phyloP scores from a whole-genome alignment of 129 eudicot species.

The Scalesia atractyloides region DNA sequence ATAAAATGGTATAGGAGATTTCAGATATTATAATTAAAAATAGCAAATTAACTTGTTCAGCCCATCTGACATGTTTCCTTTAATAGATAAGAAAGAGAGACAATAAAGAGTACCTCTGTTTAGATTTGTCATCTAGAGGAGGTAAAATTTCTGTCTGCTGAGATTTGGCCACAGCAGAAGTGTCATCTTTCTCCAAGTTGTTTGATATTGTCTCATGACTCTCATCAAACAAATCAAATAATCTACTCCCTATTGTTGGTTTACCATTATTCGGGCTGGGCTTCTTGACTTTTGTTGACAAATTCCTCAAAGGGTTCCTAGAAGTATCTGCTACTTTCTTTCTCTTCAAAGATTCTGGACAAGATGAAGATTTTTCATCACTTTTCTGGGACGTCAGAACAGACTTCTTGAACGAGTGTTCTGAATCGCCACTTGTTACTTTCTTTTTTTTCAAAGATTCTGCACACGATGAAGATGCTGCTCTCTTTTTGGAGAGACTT shows the following conservation, averaged over 20 bases:
- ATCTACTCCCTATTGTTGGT: slow-evolving; percentile 38
- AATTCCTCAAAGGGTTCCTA: slow-evolving; percentile 32
- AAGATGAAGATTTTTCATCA: slow-evolving; percentile 30
- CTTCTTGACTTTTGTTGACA: slow-evolving; percentile 30
- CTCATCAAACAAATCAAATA: slow-evolving; percentile 19
- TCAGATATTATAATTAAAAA: neutral
- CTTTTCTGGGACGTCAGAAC: slow-evolving; percentile 32
- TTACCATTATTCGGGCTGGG: slow-evolving; percentile 16
- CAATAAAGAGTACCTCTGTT: slow-evolving; percentile 45
- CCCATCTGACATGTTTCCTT: neutral
- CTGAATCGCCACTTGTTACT: slow-evolving; percentile 14
- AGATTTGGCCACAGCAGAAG: slow-evolving; percentile 25
- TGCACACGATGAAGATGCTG: slow-evolving; percentile 19
- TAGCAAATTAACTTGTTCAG: neutral
- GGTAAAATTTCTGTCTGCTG: slow-evolving; percentile 23
- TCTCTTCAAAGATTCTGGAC: slow-evolving; percentile 33
- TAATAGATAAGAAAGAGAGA: neutral
- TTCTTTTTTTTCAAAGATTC: slow-evolving; percentile 42
- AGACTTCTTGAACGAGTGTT: slow-evolving; percentile 36
- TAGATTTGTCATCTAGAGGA: slow-evolving; percentile 54
- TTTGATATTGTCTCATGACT: slow-evolving; percentile 32
- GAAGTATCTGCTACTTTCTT: slow-evolving; percentile 35
- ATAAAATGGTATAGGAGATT: neutral
- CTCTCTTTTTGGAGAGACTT: slow-evolving; percentile 41
- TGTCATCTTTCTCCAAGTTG: slow-evolving; percentile 23